Conservation (phyloP, 345 rosid species). For the Lumnitzera littorea region DNA sequence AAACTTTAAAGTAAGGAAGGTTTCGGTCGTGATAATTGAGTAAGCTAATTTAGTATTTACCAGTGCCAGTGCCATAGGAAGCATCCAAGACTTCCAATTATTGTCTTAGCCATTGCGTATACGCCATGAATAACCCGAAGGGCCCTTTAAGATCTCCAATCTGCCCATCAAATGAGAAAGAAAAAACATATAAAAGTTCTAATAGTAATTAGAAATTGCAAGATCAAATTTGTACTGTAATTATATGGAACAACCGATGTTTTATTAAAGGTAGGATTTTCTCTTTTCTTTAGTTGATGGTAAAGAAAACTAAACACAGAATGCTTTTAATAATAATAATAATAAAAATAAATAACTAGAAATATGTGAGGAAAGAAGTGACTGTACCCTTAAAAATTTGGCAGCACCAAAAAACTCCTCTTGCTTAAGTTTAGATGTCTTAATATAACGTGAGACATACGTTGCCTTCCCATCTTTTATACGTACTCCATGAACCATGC, state of each 20-base stretch:
- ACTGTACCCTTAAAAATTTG: conserved; percentile 77
- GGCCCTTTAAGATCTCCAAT: conserved; percentile 84
- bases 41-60: conserved; percentile 19
- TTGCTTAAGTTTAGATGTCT: conserved; percentile 76
- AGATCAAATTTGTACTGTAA: too few species aligned
- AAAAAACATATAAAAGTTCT: too few species aligned
- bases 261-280: too few species aligned
- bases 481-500: conserved; percentile 92
- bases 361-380: too few species aligned
- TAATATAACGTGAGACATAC: conserved; percentile 70
- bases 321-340: neutral
- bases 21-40: too few species aligned
- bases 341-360: too few species aligned
- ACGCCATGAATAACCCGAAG: conserved; percentile 73
- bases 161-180: conserved; percentile 24
- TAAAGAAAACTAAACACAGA: too few species aligned
- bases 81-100: conserved; percentile 63
- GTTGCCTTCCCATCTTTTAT: conserved; percentile 86
- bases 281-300: too few species aligned
- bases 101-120: conserved; percentile 51
- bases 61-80: conserved; percentile 75
- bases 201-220: too few species aligned
- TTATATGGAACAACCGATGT: too few species aligned
- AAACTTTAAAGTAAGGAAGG: too few species aligned
- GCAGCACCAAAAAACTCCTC: conserved; percentile 79